phyloP scores from a whole-genome alignment of 352 stramenopile species.

The Poterioochromonas sp. region DNA sequence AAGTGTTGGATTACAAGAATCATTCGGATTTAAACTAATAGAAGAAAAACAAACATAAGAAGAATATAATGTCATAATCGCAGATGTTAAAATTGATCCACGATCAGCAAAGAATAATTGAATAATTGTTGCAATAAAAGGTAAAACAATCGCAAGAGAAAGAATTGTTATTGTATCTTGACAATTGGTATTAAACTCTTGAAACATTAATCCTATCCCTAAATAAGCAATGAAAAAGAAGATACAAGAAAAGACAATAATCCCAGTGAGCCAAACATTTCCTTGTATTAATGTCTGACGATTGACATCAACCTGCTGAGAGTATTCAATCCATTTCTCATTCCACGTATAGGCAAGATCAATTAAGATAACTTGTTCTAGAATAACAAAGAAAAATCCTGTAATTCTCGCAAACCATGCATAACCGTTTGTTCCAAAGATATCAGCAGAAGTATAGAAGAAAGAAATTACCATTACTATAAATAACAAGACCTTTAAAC shows the following conservation, averaged over 20 bases:
- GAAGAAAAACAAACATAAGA: slow-evolving; percentile 19
- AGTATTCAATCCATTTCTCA: background rate
- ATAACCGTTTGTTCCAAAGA: background rate
- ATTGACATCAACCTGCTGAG: background rate
- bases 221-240: background rate
- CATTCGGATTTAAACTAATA: slow-evolving; percentile 7
- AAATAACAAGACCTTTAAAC: background rate
- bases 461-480: background rate
- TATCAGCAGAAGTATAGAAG: background rate
- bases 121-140: background rate
- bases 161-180: background rate
- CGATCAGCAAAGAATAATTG: slow-evolving; percentile 7
- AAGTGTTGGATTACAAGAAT: slow-evolving; percentile 2
- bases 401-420: slow-evolving; percentile 22
- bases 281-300: too few relatives aligned
- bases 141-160: background rate
- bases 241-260: background rate
- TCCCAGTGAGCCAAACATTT: background rate
- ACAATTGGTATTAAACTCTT: slow-evolving; percentile 10
- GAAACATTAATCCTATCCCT: background rate
- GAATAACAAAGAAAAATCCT: slow-evolving; percentile 23
- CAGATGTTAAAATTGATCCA: slow-evolving; percentile 24
- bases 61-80: slow-evolving; percentile 1
- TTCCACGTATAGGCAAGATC: slow-evolving; percentile 29
- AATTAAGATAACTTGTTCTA: slow-evolving; percentile 27